Evolutionary conservation across 371 early-diverging fungal species (phyloP).

Genomic region (Mucor irregularis): DNA sequence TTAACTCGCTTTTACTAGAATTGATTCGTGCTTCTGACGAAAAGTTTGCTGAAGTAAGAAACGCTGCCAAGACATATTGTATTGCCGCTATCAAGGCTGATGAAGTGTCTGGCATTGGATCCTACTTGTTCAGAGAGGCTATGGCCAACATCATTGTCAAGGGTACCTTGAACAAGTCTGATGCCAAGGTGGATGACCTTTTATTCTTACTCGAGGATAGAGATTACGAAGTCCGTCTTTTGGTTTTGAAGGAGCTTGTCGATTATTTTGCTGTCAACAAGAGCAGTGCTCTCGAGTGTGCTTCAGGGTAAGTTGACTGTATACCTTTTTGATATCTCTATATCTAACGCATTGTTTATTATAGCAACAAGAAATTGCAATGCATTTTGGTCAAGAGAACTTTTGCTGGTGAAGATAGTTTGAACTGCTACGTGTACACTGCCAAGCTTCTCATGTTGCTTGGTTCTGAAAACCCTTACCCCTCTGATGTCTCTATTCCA

Average conservation of each 20-base stretch:
- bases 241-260: constrained; percentile 45
- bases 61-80: neutral
- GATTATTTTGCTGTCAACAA: constrained; percentile 5
- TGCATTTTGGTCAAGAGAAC: constrained; percentile 47
- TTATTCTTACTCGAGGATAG: constrained; percentile 33
- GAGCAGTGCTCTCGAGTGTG: neutral
- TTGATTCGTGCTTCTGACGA: constrained; percentile 17
- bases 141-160: constrained; percentile 47
- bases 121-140: constrained; percentile 45
- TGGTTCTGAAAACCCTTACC: constrained; percentile 38
- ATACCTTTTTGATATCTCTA: neutral
- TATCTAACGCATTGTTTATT: neutral
- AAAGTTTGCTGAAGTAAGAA: neutral
- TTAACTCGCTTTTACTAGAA: constrained; percentile 6
- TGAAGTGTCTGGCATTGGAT: constrained; percentile 41
- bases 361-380: constrained; percentile 33
- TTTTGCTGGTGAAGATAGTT: constrained; percentile 49
- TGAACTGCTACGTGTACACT: constrained; percentile 56
- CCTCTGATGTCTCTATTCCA: constrained; percentile 17
- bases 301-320: neutral
- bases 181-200: constrained; percentile 15
- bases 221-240: constrained; percentile 65
- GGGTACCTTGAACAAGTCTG: constrained; percentile 22
- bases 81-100: constrained; percentile 9
- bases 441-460: constrained; percentile 42